Evolutionary conservation across 2,329 filamentous ascomycete species (phyloP), one percentile per base, ranked within the genome.

Genomic region (Lachnellula occidentalis): DNA sequence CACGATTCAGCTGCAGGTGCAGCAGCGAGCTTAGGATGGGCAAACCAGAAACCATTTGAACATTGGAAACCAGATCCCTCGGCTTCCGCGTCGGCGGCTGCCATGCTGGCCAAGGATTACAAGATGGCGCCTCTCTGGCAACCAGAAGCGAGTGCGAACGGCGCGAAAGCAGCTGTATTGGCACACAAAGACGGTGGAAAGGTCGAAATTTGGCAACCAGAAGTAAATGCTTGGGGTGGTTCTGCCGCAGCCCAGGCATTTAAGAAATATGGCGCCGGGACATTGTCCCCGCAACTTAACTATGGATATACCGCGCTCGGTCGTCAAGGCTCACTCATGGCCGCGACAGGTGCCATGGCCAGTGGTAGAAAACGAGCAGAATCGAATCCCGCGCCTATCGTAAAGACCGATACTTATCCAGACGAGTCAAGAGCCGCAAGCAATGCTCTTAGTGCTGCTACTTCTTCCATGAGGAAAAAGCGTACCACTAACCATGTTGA

Each of bases 311-410:
- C 72, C 19, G 71, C 70, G 9, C 71, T 84, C 24, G 78, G 79
- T 45, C 78, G 77, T 36, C 80, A 81, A 57, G 85, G 82, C 56
- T 90, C 90, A 1, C 75, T 92, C 46, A 74, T 81, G 36, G 90
- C 90, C 42, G 91, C 90, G 12, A 87, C 86, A 48, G 88, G 84
- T 27, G 90, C 90, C n/a, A 85, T 90, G 73, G 76, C 81, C 27
- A 76, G 73, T 27, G 74, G 72, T 46, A 79, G 78, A 56, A 66
- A 62, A 50, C 79, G 88, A 58, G 79, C 88, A 6, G 80, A 78
- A 21, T 90, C 88, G 1, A 81, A 78, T 11, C 83, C 85, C 2
- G 48, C 51, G 17, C 42, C 55, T 9, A 24, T 5, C 15, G 64
- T 71, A 6, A 69, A 69, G 9, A 66, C 72, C 47, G 74, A 74